Conservation (phyloP, 768 basidiomycete genomes). For the Lentinula sp. region DNA sequence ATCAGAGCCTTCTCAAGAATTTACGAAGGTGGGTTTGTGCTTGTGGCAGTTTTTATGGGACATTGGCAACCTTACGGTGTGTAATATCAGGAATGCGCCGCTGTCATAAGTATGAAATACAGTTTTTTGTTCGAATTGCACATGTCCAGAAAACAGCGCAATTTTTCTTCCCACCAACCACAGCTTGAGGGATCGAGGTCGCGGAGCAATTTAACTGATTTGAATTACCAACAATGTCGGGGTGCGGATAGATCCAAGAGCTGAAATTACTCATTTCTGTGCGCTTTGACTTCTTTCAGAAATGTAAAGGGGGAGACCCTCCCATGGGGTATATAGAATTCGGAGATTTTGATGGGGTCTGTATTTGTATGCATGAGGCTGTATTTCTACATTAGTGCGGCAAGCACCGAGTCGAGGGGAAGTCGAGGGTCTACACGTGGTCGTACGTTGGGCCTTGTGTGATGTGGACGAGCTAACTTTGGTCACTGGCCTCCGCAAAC, state of each 20-base stretch:
- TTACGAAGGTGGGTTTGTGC: not conserved
- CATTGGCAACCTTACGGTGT: not conserved
- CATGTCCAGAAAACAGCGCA: not conserved
- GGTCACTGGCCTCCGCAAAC: not conserved
- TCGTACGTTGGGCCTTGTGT: not conserved
- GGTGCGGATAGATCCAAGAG: not conserved
- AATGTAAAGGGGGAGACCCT: not conserved
- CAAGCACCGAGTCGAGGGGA: not conserved
- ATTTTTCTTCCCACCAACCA: not conserved
- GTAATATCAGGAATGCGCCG: not conserved
- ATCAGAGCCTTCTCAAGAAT: not conserved
- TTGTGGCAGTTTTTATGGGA: not conserved
- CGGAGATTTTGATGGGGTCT: not conserved
- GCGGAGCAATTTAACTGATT: not conserved
- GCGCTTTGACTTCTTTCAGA: too few relatives aligned
- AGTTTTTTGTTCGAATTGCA: not conserved
- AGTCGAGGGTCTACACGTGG: not conserved
- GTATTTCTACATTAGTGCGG: not conserved
- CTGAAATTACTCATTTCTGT: too few relatives aligned
- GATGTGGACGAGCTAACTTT: constrained; percentile 1
- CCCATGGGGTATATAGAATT: not conserved
- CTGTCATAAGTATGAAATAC: not conserved
- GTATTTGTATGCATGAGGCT: not conserved
- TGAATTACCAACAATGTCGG: not conserved
- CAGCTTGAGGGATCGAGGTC: not conserved